Conservation (phyloP, 192 early-diverging fungal genomes). For the Entomortierella parvispora region DNA sequence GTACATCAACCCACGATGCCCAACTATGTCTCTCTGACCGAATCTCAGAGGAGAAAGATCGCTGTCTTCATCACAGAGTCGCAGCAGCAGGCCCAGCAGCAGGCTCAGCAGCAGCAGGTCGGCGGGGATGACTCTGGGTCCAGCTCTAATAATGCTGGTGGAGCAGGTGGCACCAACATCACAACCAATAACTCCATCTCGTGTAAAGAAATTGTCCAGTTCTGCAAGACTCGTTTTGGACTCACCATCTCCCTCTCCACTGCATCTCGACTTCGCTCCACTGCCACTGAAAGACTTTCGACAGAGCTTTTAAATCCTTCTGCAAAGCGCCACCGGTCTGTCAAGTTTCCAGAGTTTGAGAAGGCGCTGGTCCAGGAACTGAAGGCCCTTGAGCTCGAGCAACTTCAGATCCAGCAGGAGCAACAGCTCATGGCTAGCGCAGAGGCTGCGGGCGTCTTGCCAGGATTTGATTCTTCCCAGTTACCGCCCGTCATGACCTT, state of each 20-base stretch:
- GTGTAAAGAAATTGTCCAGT: constrained; percentile 52
- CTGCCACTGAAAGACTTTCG: constrained; percentile 43
- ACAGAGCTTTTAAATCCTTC: constrained; percentile 47
- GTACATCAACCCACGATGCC: constrained; percentile 33
- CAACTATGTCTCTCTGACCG: constrained; percentile 50
- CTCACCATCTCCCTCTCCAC: constrained; percentile 50
- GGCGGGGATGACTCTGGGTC: constrained; percentile 27
- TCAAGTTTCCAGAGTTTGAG: constrained; percentile 53
- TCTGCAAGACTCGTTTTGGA: constrained; percentile 51
- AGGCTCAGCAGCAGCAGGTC: constrained; percentile 7
- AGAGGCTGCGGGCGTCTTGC: background rate
- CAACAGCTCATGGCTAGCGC: constrained; percentile 12
- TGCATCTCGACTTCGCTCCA: constrained; percentile 38
- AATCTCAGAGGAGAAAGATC: constrained; percentile 48
- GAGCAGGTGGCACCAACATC: constrained; percentile 24
- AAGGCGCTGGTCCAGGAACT: constrained; percentile 48
- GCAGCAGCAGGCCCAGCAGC: constrained; percentile 34
- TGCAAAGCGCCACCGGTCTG: constrained; percentile 49
- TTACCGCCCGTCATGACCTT: constrained; percentile 43
- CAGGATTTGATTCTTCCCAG: constrained; percentile 1
- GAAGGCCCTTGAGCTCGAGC: constrained; percentile 45
- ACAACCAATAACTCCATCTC: constrained; percentile 36
- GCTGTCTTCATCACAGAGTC: constrained; percentile 54
- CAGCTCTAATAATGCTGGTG: constrained; percentile 3
- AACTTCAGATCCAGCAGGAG: constrained; percentile 48